Evolutionary conservation across 306 rosid species (phyloP).

Genomic region (Casuarina cunninghamiana): DNA sequence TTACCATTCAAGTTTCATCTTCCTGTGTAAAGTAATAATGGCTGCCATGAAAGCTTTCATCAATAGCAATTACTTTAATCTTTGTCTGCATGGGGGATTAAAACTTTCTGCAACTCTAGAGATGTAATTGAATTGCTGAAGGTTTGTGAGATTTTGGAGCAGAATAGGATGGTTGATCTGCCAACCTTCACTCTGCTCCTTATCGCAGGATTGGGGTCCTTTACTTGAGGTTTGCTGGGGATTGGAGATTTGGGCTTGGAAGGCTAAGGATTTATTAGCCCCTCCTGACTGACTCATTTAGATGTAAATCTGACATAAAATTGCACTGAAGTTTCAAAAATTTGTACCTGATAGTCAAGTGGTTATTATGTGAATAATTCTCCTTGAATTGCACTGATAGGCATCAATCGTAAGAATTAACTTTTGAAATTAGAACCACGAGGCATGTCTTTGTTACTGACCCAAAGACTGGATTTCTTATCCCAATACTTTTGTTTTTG

Average conservation of each 20-base stretch:
- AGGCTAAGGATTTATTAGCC: background rate
- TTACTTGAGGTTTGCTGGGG: background rate
- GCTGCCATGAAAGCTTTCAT: background rate
- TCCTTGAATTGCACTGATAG: background rate
- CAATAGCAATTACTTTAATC: background rate
- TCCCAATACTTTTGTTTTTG: background rate
- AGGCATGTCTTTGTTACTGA: background rate
- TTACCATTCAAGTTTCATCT: slow-evolving; percentile 2
- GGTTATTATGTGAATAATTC: background rate
- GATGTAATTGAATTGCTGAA: background rate
- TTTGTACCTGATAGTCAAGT: background rate
- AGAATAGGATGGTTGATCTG: background rate
- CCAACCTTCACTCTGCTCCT: background rate
- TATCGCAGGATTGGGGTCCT: background rate
- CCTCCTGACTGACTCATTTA: background rate
- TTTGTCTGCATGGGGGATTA: background rate
- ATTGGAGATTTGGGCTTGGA: background rate
- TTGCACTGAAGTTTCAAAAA: background rate
- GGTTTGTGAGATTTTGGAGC: background rate
- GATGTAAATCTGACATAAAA: background rate
- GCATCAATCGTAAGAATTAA: background rate
- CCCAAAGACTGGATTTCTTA: background rate
- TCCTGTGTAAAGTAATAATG: background rate
- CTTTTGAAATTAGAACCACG: background rate
- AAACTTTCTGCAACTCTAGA: background rate